Percentiles rank a stretch among this genome's conserved stretches.
Conservation (phyloP, 352 stramenopile genomes). For the Elongisporangium anandrum region DNA sequence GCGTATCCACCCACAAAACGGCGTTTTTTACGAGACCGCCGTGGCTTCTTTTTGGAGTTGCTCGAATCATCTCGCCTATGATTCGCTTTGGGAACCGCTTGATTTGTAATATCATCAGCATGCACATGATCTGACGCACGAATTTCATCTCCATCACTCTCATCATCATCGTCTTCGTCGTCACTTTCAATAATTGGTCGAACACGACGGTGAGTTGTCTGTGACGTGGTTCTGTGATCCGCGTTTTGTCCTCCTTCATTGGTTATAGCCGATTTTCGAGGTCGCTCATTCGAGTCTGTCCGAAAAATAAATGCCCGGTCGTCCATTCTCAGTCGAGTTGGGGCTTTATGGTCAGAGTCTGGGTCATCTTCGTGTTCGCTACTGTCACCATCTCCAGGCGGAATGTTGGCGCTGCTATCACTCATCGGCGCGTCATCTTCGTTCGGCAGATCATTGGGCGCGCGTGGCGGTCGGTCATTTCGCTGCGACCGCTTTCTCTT, state of each 20-base stretch:
- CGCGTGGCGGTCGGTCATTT: not conserved
- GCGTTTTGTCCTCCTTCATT: not conserved
- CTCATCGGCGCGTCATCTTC: not conserved
- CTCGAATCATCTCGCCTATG: slow-evolving; percentile 1
- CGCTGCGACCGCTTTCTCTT: not conserved
- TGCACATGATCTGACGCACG: not conserved
- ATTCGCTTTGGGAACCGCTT: not conserved
- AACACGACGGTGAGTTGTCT: slow-evolving; percentile 15
- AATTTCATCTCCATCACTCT: slow-evolving; percentile 3
- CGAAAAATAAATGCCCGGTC: not conserved
- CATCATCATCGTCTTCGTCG: slow-evolving; percentile 14
- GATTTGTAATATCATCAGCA: not conserved
- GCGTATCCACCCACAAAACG: slow-evolving; percentile 75
- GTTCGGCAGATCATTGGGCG: not conserved
- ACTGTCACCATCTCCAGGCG: not conserved
- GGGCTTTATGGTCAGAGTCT: not conserved
- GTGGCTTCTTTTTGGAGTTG: slow-evolving; percentile 8
- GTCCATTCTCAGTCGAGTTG: not conserved
- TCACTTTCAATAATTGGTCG: slow-evolving; percentile 37
- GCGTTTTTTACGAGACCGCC: slow-evolving; percentile 17
- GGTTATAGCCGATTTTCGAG: not conserved
- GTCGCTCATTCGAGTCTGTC: not conserved
- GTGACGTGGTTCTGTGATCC: not conserved
- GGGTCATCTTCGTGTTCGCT: not conserved
- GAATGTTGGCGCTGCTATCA: not conserved